Evolutionary conservation across 176 grass and related monocot species (phyloP).

Genomic region (Bolboschoenus planiculmis): DNA sequence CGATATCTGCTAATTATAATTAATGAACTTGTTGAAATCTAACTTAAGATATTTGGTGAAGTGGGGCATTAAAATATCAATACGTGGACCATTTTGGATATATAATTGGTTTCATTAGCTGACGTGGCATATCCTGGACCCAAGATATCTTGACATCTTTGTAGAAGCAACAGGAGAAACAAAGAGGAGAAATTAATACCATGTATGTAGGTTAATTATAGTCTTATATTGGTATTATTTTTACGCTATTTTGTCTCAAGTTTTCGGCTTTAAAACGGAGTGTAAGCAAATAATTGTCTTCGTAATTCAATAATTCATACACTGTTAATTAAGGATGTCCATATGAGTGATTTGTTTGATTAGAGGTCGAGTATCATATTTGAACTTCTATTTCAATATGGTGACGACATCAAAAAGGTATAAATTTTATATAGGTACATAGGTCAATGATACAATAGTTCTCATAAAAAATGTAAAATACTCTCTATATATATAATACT

Average conservation of each 20-base stretch:
- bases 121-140: neutral
- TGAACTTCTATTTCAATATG: neutral
- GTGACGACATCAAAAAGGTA: neutral
- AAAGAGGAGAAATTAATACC: neutral
- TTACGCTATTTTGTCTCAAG: neutral
- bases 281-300: neutral
- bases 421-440: neutral
- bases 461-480: neutral
- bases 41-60: neutral
- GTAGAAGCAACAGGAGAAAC: conserved; percentile 18
- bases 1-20: neutral
- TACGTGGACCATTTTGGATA: conserved; percentile 23
- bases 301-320: neutral
- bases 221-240: neutral
- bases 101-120: neutral
- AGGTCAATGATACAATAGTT: neutral
- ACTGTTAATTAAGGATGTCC: neutral
- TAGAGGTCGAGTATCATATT: neutral
- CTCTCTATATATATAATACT: neutral
- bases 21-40: neutral
- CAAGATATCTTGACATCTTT: neutral
- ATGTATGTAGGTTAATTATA: neutral
- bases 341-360: neutral
- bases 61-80: conserved; percentile 22
- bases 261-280: neutral